Percentiles rank a stretch among this genome's conserved stretches.
Conservation (phyloP, 306 rosid species). For the Prosopis cineraria region DNA sequence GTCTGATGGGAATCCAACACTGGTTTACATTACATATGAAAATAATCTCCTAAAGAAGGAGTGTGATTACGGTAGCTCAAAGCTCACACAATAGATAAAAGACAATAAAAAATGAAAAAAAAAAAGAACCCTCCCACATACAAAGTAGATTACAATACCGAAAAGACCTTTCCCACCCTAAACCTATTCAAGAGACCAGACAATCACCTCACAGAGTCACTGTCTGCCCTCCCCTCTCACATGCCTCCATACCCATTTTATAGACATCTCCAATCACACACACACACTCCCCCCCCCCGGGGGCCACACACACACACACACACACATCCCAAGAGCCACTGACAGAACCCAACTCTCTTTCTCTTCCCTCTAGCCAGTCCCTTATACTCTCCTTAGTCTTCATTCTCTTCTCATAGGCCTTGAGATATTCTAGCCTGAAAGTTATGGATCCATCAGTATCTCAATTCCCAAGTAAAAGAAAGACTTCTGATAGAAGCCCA, state of each 20-base stretch:
- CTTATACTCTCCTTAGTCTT: neutral
- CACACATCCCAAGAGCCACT: neutral
- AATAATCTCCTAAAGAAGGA: neutral
- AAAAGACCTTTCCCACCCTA: neutral
- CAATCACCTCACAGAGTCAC: neutral
- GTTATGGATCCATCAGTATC: neutral
- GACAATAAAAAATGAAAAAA: neutral
- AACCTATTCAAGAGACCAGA: neutral
- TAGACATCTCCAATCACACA: neutral
- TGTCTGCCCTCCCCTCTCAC: neutral
- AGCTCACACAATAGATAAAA: neutral
- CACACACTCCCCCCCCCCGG: no score
- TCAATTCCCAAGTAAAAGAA: neutral
- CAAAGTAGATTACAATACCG: neutral
- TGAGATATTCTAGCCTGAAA: neutral
- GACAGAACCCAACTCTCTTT: neutral
- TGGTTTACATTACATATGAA: neutral
- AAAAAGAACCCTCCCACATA: neutral
- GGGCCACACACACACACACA: neutral
- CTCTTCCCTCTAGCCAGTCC: neutral
- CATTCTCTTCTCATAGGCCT: neutral
- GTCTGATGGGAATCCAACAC: neutral
- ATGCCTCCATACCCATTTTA: neutral
- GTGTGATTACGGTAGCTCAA: neutral
- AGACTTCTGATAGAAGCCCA: conserved; percentile 3